Percentiles rank a stretch among this genome's conserved stretches.
Evolutionary conservation across 2,329 filamentous ascomycete species (phyloP).

Genomic region (Clarireedia hainanense): DNA sequence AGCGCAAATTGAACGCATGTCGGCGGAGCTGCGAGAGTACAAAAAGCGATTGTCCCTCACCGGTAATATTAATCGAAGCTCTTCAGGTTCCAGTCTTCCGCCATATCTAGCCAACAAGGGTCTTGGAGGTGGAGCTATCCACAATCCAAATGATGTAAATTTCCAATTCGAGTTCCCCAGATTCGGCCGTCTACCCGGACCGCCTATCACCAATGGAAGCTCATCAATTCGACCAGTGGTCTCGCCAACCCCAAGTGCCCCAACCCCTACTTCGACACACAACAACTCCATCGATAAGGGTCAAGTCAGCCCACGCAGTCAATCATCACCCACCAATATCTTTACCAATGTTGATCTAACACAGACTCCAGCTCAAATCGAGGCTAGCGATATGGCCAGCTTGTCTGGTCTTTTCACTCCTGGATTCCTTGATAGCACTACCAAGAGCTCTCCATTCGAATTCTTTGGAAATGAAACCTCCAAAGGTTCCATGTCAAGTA

Average conservation of each 20-base stretch:
- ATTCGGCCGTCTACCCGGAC: constrained; percentile 66
- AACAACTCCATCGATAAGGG: constrained; percentile 19
- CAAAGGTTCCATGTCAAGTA: constrained; percentile 38
- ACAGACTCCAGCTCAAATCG: constrained; percentile 17
- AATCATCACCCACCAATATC: constrained; percentile 28
- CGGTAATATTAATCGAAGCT: constrained; percentile 17
- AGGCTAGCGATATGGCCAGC: constrained; percentile 39
- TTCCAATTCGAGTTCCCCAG: constrained; percentile 96
- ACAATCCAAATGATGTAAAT: constrained; percentile 63
- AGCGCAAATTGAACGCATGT: constrained; percentile 82
- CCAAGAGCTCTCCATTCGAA: constrained; percentile 33
- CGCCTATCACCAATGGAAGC: constrained; percentile 20
- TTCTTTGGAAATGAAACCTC: constrained; percentile 35
- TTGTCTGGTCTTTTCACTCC: constrained; percentile 54
- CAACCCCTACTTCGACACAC: too few relatives aligned
- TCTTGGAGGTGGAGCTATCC: constrained; percentile 42
- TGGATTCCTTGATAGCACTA: constrained; percentile 39
- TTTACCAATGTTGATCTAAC: constrained; percentile 23
- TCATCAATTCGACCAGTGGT: constrained; percentile 15
- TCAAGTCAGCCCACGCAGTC: constrained; percentile 23
- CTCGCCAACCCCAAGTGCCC: constrained; percentile 16
- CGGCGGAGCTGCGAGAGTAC: constrained; percentile 79
- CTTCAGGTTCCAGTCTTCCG: constrained; percentile 16
- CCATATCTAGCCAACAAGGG: constrained; percentile 33
- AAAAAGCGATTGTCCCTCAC: constrained; percentile 70